A percentile compares a stretch with the other conserved stretches of the same genome.
These are phyloP conservation scores for Erysiphe pulchra DNA, from an alignment of 2,329 filamentous ascomycete species.

Conservation along the genomic window DNA sequence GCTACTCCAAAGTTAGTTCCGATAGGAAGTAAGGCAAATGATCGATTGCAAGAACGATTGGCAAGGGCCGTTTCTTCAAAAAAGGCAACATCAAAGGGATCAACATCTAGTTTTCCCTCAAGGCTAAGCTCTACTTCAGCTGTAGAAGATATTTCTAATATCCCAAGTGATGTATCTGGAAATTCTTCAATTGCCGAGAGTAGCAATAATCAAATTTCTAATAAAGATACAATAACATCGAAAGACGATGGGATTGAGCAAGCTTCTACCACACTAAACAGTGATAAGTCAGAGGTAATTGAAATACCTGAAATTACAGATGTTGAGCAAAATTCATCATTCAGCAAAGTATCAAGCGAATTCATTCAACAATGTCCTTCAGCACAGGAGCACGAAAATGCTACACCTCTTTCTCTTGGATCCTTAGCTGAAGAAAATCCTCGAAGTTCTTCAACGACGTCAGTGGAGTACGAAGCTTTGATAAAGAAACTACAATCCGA, in stretches of 20 bases:
- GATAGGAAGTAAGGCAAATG: slow-evolving; percentile 37
- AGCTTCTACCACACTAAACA: neutral
- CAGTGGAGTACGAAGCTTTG: slow-evolving; percentile 16
- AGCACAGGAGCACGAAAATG: neutral
- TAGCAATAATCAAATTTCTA: neutral
- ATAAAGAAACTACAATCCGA: slow-evolving; percentile 15
- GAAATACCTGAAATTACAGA: neutral
- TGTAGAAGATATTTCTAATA: slow-evolving; percentile 18
- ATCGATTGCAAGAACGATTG: slow-evolving; percentile 68
- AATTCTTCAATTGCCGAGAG: slow-evolving; percentile 2
- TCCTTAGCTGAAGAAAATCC: neutral
- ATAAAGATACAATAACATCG: neutral
- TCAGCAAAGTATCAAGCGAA: neutral
- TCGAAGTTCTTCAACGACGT: slow-evolving; percentile 2
- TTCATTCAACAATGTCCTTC: neutral
- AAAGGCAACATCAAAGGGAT: slow-evolving; percentile 21
- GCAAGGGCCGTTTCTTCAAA: slow-evolving; percentile 68
- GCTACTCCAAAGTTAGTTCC: slow-evolving; percentile 37
- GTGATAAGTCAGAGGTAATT: neutral
- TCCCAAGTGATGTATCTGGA: neutral
- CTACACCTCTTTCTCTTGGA: neutral
- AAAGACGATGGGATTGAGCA: neutral
- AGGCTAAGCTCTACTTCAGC: slow-evolving; percentile 25
- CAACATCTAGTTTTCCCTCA: slow-evolving; percentile 22
- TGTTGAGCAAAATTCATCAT: neutral